Evolutionary conservation across 371 early-diverging fungal genomes (phyloP).

Genomic region (Dichotomocladium elegans): DNA sequence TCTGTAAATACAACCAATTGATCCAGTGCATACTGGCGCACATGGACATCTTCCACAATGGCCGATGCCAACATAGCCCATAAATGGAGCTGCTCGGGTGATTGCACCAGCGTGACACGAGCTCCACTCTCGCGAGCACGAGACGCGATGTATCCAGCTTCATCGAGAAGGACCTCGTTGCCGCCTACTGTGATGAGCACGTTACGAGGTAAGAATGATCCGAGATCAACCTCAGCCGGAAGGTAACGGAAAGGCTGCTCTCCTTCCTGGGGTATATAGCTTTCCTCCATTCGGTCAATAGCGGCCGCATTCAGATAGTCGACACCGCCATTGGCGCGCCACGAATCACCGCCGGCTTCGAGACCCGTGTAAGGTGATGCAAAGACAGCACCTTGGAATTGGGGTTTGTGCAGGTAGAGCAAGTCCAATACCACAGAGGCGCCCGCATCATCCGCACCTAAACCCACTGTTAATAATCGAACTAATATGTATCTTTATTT

Average conservation of each 20-base stretch:
- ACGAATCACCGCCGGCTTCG: conserved; percentile 39
- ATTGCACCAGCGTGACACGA: conserved; percentile 27
- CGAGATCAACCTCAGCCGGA: conserved; percentile 10
- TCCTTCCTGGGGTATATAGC: conserved; percentile 27
- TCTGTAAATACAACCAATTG: conserved; percentile 82
- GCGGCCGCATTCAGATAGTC: conserved; percentile 31
- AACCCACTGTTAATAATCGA: neutral
- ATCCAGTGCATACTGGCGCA: conserved; percentile 79
- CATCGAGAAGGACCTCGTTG: conserved; percentile 39
- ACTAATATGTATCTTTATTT: neutral
- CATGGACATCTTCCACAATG: conserved; percentile 11
- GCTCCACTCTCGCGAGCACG: conserved; percentile 26
- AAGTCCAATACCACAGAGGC: conserved; percentile 32
- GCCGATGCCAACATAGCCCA: conserved; percentile 29
- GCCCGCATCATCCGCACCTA: conserved; percentile 38
- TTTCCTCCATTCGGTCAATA: conserved; percentile 30
- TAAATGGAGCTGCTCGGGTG: conserved; percentile 32
- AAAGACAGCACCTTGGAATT: conserved; percentile 23
- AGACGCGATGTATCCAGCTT: conserved; percentile 32
- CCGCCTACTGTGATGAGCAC: conserved; percentile 38
- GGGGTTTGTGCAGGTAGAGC: conserved; percentile 13
- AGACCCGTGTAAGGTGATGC: conserved; percentile 43
- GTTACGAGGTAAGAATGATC: conserved; percentile 19
- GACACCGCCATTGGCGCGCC: conserved; percentile 26
- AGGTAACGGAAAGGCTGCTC: conserved; percentile 18